Evolutionary conservation across 805 yeast genomes (phyloP), one percentile per base, ranked within the genome.

Genomic region (Teunomyces kruisii): DNA sequence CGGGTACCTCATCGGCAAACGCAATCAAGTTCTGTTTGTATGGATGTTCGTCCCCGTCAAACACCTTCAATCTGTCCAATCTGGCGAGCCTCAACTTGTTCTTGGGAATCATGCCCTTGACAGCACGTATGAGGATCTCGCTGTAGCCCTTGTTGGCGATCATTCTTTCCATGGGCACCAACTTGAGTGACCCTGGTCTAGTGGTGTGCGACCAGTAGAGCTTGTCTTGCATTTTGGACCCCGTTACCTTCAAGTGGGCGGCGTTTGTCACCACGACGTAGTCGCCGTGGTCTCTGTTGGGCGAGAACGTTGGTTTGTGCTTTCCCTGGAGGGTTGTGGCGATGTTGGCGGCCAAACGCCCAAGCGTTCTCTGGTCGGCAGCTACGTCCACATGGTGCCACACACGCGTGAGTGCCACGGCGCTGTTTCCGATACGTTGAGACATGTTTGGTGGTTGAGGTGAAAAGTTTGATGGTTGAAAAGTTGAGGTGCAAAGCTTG

Each of bases 331-430:
- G 75, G 0, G 94, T 83, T 26, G 82, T 74, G 19, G 99, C 97
- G 45, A 94, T 90, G 46, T 84, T 77, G 1, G 96, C 76, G 3
- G 99, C 98, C 46, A 94, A 66, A 61, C 98, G 84, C 62, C 99
- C 99, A 39, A 94, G 68, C 0, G 97, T 84, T 58, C 99, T 80
- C 30, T 74, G 68, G 44, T 94, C 99, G 40, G 80, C 76, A 10
- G 96, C 88, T 29, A 89, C 78, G 63, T 95, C 98, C 29, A 94
- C 87, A 62, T 91, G 96, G 62, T 92, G 98, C 99, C 99, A 94
- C 35, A 84, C 76, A 53, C 96, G 78, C 33, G 96, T 84, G 54
- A 87, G 81, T 3, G 95, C 88, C 15, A 84, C 73, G 4, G 84
- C 88, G 3, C 89, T 80, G 68, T 52, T 68, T 44, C 79, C 79